Percentiles rank a stretch among this genome's conserved stretches.
Conservation (phyloP, 2,329 filamentous ascomycete species). For the Hypoxylon sp. region DNA sequence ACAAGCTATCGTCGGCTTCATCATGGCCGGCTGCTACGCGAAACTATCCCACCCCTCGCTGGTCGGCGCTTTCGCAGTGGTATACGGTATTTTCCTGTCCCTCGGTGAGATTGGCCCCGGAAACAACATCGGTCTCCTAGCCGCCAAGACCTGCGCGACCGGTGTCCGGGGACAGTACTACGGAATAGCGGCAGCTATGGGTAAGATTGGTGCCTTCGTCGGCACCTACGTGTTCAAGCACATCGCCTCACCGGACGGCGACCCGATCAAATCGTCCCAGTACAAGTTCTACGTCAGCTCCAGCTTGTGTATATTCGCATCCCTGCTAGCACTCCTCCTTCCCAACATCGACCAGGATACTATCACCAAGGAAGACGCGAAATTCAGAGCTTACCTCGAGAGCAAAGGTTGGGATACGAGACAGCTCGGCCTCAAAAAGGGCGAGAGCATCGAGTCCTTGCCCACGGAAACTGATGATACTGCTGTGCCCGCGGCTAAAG, state of each 20-base stretch:
- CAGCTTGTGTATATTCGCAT: conserved; percentile 80
- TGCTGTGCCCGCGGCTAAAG: conserved; percentile 17
- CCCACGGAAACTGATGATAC: conserved; percentile 34
- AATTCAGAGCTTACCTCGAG: conserved; percentile 81
- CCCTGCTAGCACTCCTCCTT: conserved; percentile 74
- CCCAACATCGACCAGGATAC: conserved; percentile 89
- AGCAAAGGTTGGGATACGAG: conserved; percentile 80
- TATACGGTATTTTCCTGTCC: conserved; percentile 83
- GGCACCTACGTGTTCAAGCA: conserved; percentile 86
- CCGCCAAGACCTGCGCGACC: conserved; percentile 89
- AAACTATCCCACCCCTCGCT: conserved; percentile 75
- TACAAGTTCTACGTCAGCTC: conserved; percentile 93
- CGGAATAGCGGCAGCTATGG: conserved; percentile 77
- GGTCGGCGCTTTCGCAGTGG: conserved; percentile 81
- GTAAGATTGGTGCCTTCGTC: conserved; percentile 86
- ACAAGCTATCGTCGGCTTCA: conserved; percentile 85
- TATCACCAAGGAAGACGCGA: conserved; percentile 80
- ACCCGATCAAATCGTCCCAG: conserved; percentile 73
- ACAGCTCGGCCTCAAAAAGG: conserved; percentile 62
- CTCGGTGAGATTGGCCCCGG: conserved; percentile 87
- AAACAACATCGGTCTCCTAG: conserved; percentile 90
- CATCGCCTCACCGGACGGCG: conserved; percentile 72
- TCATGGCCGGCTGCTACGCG: conserved; percentile 85
- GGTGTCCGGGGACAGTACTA: conserved; percentile 84
- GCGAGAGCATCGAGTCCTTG: conserved; percentile 50